Percentiles rank a stretch among this genome's conserved stretches.
Evolutionary conservation across 2,329 filamentous ascomycete genomes (phyloP).

Genomic region (Nemania sp.): DNA sequence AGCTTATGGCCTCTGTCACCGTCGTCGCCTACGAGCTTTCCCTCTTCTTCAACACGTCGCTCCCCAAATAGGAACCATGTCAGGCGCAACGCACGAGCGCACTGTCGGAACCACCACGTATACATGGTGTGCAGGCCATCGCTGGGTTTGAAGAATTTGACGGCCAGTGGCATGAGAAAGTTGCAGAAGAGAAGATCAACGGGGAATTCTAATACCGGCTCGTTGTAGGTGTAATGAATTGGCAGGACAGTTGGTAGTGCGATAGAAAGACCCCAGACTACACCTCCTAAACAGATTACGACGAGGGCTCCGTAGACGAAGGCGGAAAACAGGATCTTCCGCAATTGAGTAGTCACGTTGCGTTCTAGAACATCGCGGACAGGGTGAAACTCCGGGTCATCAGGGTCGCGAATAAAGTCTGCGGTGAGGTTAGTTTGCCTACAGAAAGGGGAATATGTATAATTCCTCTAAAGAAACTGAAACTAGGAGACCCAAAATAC

Average conservation of each 20-base stretch:
- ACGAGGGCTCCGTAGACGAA: conserved; percentile 95
- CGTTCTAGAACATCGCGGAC: conserved; percentile 96
- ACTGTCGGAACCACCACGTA: conserved; percentile 94
- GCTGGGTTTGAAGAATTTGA: conserved; percentile 86
- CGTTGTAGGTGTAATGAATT: conserved; percentile 92
- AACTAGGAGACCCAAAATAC: conserved; percentile 47
- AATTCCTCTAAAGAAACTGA: neutral
- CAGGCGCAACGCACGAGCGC: conserved; percentile 81
- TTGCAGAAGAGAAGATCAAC: conserved; percentile 97
- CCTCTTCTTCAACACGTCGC: conserved; percentile 83
- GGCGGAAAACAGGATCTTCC: conserved; percentile 96
- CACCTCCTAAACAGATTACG: conserved; percentile 90
- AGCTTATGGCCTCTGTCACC: conserved; percentile 50
- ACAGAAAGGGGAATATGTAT: neutral
- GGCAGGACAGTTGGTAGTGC: conserved; percentile 80
- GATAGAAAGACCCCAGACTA: conserved; percentile 89
- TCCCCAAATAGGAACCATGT: conserved; percentile 96
- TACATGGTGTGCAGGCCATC: conserved; percentile 88
- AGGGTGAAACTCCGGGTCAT: conserved; percentile 97
- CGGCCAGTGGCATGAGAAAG: conserved; percentile 89
- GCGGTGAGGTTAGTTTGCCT: conserved; percentile 48
- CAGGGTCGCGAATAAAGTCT: conserved; percentile 98
- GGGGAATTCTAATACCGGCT: conserved; percentile 93
- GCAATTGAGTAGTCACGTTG: conserved; percentile 89
- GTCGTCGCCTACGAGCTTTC: conserved; percentile 61